phyloP scores from a whole-genome alignment of 2,329 filamentous ascomycete species.

The Zasmidium angulare region DNA sequence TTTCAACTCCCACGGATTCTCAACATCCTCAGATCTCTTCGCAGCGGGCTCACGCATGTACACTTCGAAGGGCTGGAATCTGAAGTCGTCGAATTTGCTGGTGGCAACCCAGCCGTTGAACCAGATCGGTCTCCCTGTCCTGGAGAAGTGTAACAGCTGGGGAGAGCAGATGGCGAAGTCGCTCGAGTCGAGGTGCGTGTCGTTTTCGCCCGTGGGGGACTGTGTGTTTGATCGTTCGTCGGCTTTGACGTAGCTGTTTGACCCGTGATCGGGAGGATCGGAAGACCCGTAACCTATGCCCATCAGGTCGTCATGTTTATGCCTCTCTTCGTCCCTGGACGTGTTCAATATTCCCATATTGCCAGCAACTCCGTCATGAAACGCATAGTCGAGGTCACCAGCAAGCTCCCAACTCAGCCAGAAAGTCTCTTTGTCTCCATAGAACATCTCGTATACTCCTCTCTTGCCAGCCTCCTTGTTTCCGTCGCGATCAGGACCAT shows the following conservation, averaged over 20 bases:
- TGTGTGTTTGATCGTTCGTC: too few species aligned
- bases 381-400: slow-evolving; percentile 44
- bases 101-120: slow-evolving; percentile 49
- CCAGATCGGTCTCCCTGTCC: slow-evolving; percentile 45
- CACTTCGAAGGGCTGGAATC: too few species aligned
- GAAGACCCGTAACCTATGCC: not conserved
- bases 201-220: too few species aligned
- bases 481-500: slow-evolving; percentile 48
- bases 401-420: slow-evolving; percentile 52
- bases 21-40: too few species aligned
- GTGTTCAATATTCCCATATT: slow-evolving; percentile 35
- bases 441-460: slow-evolving; percentile 51
- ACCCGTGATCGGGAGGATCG: slow-evolving; percentile 10
- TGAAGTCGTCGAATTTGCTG: slow-evolving; percentile 41
- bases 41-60: too few species aligned
- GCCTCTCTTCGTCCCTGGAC: slow-evolving; percentile 4
- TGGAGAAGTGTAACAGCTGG: slow-evolving; percentile 47
- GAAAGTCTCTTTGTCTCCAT: slow-evolving; percentile 52
- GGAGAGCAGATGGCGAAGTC: slow-evolving; percentile 40
- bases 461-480: slow-evolving; percentile 38
- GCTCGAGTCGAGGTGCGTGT: slow-evolving; percentile 2
- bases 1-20: too few species aligned
- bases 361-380: slow-evolving; percentile 43
- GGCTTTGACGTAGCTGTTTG: slow-evolving; percentile 3
- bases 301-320: too few species aligned